These are phyloP conservation scores for Kodamaea sp. DNA, from an alignment of 1,139 yeast genomes.

Conservation along the genomic window DNA sequence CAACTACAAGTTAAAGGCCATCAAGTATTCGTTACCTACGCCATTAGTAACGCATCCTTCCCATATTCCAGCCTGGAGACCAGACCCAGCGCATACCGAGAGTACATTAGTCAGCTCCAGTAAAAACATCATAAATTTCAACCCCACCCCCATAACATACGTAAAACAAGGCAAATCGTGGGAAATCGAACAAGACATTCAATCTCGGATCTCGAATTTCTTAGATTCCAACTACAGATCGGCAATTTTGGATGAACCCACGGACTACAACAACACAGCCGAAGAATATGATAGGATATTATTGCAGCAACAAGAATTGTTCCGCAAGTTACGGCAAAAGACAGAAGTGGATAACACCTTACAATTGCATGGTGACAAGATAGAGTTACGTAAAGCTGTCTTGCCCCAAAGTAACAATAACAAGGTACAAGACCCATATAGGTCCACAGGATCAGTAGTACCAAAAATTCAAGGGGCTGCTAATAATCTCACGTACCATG, in stretches of 20 bases:
- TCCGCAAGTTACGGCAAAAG: conserved; percentile 33
- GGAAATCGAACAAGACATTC: conserved; percentile 31
- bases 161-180: conserved; percentile 19
- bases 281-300: conserved; percentile 37
- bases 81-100: conserved; percentile 41
- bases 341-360: conserved; percentile 37
- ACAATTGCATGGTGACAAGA: conserved; percentile 45
- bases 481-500: conserved; percentile 59
- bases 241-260: conserved; percentile 44
- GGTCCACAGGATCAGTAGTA: conserved; percentile 38
- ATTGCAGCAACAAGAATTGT: conserved; percentile 32
- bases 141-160: conserved; percentile 33
- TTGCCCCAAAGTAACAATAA: conserved; percentile 47
- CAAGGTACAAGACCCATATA: conserved; percentile 43
- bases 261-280: conserved; percentile 35
- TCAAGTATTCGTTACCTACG: conserved; percentile 54
- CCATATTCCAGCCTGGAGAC: conserved; percentile 67
- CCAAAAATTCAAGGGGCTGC: conserved; percentile 43
- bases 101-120: conserved; percentile 39
- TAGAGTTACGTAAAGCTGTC: conserved; percentile 46
- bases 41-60: conserved; percentile 77
- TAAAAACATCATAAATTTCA: conserved; percentile 36
- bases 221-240: conserved; percentile 48
- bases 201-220: conserved; percentile 51
- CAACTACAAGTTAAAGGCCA: conserved; percentile 36